These are phyloP conservation scores for Colletotrichum musicola DNA, from an alignment of 2,329 filamentous ascomycete species.

Conservation along the genomic window DNA sequence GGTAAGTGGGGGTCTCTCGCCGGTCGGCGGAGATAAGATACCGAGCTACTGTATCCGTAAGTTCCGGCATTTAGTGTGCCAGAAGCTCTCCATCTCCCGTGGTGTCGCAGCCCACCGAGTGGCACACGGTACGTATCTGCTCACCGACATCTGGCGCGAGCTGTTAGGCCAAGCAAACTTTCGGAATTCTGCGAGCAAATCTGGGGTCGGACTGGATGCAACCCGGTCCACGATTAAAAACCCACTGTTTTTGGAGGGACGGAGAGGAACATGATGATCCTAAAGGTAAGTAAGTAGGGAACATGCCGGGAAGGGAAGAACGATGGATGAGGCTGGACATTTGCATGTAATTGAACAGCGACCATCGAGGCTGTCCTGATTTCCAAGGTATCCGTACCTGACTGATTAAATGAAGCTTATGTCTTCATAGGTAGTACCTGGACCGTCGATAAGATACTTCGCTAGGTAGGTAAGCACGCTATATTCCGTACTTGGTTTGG, in stretches of 20 bases:
- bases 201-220: slow-evolving; percentile 26
- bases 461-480: too few relatives aligned
- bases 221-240: slow-evolving; percentile 10
- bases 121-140: not conserved
- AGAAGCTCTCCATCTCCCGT: slow-evolving; percentile 1
- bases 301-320: not conserved
- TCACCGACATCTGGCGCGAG: not conserved
- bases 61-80: slow-evolving; percentile 18
- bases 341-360: not conserved
- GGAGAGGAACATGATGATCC: not conserved
- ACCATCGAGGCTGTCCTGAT: not conserved
- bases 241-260: not conserved
- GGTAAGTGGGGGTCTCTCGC: slow-evolving; percentile 32
- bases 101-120: not conserved
- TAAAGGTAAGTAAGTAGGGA: too few relatives aligned
- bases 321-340: not conserved
- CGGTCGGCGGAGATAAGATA: slow-evolving; percentile 39
- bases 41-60: slow-evolving; percentile 20
- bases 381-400: not conserved
- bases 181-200: slow-evolving; percentile 19
- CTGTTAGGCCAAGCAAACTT: slow-evolving; percentile 6
- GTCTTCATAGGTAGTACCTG: not conserved
- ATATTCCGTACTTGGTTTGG: not conserved
- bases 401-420: not conserved
- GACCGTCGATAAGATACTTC: not conserved